phyloP scores from a whole-genome alignment of 106 monocot species.

The Hemerocallis citrina region DNA sequence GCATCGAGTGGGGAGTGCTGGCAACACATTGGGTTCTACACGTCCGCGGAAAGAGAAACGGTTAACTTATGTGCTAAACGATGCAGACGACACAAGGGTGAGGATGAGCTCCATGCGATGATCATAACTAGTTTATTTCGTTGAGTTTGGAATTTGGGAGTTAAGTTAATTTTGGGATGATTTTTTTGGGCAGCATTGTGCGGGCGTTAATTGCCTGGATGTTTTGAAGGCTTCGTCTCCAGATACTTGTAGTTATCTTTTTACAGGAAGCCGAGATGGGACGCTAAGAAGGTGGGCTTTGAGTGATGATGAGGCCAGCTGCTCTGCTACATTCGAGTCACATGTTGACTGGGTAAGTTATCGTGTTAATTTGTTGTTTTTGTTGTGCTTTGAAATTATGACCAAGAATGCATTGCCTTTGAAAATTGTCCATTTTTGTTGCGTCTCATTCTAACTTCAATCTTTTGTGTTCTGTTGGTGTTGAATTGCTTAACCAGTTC shows the following conservation, averaged over 20 bases:
- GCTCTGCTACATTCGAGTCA: conserved; percentile 87
- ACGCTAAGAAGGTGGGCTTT: conserved; percentile 86
- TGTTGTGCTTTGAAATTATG: no score
- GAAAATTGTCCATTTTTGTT: no score
- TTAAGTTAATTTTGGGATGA: neutral
- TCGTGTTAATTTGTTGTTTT: no score
- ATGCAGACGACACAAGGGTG: conserved; percentile 87
- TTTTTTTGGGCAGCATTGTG: conserved; percentile 77
- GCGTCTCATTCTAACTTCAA: neutral
- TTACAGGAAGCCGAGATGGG: conserved; percentile 97
- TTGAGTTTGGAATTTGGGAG: neutral
- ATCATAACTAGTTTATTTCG: neutral
- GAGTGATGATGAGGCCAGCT: conserved; percentile 53
- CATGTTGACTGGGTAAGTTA: conserved; percentile 89
- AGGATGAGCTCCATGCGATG: neutral
- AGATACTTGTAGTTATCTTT: conserved; percentile 63
- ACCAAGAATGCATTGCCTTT: no score
- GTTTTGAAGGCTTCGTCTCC: conserved; percentile 40
- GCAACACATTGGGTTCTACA: conserved; percentile 62
- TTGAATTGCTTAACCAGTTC: no score
- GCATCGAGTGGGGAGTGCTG: conserved; percentile 93
- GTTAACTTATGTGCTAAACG: conserved; percentile 86
- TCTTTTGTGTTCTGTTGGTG: no score
- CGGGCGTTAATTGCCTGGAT: conserved; percentile 83
- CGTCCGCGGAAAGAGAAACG: conserved; percentile 94